phyloP scores from a whole-genome alignment of 2,329 filamentous ascomycete species.

The Fonsecaea pugnacius region DNA sequence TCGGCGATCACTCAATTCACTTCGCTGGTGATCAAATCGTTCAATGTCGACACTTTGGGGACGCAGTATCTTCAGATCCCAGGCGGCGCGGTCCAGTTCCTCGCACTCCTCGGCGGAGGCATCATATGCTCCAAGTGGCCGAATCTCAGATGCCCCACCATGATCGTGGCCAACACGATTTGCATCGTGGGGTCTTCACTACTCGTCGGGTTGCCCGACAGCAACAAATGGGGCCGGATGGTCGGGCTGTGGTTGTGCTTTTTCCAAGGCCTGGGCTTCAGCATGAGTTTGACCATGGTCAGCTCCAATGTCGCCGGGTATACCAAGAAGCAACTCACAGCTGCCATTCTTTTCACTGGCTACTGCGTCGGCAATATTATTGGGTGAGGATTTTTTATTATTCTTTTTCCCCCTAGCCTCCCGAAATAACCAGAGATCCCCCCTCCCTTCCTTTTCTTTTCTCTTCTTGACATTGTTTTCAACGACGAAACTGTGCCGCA shows the following conservation, averaged over 20 bases:
- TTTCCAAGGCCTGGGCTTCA: constrained; percentile 60
- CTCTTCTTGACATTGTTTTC: neutral
- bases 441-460: no score
- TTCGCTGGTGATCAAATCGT: constrained; percentile 55
- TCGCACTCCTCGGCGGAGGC: constrained; percentile 57
- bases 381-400: neutral
- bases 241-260: constrained; percentile 63
- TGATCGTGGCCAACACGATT: constrained; percentile 60
- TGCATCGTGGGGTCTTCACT: constrained; percentile 60
- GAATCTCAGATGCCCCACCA: constrained; percentile 59
- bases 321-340: constrained; percentile 36
- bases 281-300: constrained; percentile 57
- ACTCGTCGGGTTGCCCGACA: constrained; percentile 56
- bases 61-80: constrained; percentile 65
- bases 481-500: neutral
- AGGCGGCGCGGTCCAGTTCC: constrained; percentile 62
- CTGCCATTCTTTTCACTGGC: constrained; percentile 33
- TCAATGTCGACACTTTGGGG: constrained; percentile 55
- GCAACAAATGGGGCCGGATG: constrained; percentile 61
- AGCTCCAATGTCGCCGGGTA: constrained; percentile 43
- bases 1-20: constrained; percentile 59
- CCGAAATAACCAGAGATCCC: no score
- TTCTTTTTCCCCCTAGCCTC: neutral
- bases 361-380: constrained; percentile 29
- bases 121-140: constrained; percentile 56